Conservation (phyloP, 768 basidiomycete genomes). For the Pholiota conissans region DNA sequence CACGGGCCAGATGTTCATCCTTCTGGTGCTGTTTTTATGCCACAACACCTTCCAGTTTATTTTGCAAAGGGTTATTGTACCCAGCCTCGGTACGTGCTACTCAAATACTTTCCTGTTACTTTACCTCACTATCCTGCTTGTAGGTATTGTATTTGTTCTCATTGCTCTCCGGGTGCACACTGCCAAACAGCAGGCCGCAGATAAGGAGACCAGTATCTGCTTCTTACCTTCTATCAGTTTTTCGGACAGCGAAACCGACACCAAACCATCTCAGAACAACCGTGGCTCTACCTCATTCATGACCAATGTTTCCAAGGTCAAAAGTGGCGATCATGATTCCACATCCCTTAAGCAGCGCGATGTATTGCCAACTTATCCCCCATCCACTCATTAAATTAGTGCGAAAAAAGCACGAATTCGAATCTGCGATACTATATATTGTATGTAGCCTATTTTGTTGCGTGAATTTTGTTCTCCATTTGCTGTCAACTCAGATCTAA, state of each 20-base stretch:
- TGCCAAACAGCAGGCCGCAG: constrained; percentile 1
- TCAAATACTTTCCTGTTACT: not conserved
- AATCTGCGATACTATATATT: no score
- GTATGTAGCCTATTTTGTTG: no score
- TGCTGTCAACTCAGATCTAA: no score
- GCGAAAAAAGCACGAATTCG: no score
- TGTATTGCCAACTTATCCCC: no score
- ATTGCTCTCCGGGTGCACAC: constrained; percentile 21
- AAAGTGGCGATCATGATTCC: not conserved
- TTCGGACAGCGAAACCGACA: constrained; percentile 6
- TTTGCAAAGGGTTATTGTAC: constrained; percentile 20
- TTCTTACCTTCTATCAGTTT: constrained; percentile 15
- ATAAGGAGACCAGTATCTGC: constrained; percentile 7
- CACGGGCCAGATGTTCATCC: constrained; percentile 20
- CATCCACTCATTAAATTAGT: no score
- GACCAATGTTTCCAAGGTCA: not conserved
- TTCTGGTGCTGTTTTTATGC: constrained; percentile 19
- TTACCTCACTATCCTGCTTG: not conserved
- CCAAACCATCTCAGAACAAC: constrained; percentile 3
- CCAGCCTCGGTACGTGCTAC: constrained; percentile 23
- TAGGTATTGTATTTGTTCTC: constrained; percentile 23
- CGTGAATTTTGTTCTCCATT: no score
- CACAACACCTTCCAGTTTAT: constrained; percentile 18
- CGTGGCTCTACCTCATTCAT: not conserved
- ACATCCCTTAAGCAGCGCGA: not conserved